Conservation (phyloP, 164 flowering plant species). For the Nelumbo lutea region DNA sequence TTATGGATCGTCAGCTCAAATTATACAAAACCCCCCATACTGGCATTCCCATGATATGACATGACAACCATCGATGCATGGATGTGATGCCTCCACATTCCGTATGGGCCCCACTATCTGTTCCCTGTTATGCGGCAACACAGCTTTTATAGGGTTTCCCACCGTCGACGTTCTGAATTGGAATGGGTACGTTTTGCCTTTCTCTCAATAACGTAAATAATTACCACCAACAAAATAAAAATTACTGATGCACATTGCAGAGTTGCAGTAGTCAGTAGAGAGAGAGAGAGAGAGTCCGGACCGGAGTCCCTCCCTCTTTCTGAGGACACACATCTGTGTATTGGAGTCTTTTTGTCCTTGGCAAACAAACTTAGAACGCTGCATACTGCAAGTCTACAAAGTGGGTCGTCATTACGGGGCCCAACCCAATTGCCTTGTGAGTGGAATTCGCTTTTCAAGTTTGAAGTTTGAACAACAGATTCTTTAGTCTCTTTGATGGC, state of each 20-base stretch:
- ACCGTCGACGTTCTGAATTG: neutral
- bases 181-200: neutral
- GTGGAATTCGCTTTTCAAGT: neutral
- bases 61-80: constrained; percentile 6
- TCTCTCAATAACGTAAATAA: neutral
- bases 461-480: neutral
- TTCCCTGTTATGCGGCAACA: constrained; percentile 28
- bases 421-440: neutral
- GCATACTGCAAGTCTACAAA: neutral
- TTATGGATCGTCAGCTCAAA: too few relatives aligned
- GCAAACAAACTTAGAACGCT: neutral
- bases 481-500: neutral
- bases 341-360: too few relatives aligned
- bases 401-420: neutral
- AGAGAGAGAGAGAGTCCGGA: neutral
- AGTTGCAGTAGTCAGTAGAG: neutral
- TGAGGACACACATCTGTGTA: too few relatives aligned
- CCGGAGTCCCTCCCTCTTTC: neutral
- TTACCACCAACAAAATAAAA: neutral
- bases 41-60: constrained; percentile 13
- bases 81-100: constrained; percentile 20
- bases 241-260: too few relatives aligned
- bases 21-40: neutral
- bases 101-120: constrained; percentile 18
- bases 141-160: constrained; percentile 27